Conservation (phyloP, 305 asterid species). For the Salvia sclarea region DNA sequence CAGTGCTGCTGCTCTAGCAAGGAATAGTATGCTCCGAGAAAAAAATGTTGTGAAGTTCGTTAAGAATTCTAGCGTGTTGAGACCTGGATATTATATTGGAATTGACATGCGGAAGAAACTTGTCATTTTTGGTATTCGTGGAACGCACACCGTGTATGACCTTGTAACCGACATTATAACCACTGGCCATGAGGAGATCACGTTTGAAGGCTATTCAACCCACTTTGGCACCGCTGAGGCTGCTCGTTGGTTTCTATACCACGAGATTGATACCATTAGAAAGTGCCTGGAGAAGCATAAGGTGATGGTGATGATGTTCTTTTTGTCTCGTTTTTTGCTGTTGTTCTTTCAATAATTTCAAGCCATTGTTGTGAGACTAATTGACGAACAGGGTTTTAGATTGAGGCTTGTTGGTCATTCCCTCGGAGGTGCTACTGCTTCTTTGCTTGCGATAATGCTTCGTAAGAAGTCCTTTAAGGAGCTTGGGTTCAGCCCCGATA, state of each 20-base stretch:
- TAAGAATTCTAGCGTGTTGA: conserved; percentile 66
- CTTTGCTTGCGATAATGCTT: conserved; percentile 91
- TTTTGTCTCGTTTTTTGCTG: conserved; percentile 24
- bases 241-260: conserved; percentile 85
- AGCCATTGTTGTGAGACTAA: conserved; percentile 43
- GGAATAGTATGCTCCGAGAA: conserved; percentile 86
- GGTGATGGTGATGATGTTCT: conserved; percentile 44
- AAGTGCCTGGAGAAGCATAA: conserved; percentile 71
- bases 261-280: conserved; percentile 74
- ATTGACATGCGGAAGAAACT: conserved; percentile 72
- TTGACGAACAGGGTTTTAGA: conserved; percentile 90
- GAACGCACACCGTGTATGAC: conserved; percentile 84
- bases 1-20: conserved; percentile 60
- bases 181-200: conserved; percentile 79
- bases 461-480: conserved; percentile 62
- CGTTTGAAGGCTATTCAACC: conserved; percentile 77
- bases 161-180: conserved; percentile 80
- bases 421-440: conserved; percentile 90
- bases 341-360: conserved; percentile 10
- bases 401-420: conserved; percentile 98
- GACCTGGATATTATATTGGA: conserved; percentile 93
- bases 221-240: conserved; percentile 97
- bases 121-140: conserved; percentile 87
- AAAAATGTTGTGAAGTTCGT: conserved; percentile 71
- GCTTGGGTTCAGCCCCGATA: conserved; percentile 85